Base-by-base conservation (phyloP, 2,329 filamentous ascomycete species). In the Phoma sp. region DNA sequence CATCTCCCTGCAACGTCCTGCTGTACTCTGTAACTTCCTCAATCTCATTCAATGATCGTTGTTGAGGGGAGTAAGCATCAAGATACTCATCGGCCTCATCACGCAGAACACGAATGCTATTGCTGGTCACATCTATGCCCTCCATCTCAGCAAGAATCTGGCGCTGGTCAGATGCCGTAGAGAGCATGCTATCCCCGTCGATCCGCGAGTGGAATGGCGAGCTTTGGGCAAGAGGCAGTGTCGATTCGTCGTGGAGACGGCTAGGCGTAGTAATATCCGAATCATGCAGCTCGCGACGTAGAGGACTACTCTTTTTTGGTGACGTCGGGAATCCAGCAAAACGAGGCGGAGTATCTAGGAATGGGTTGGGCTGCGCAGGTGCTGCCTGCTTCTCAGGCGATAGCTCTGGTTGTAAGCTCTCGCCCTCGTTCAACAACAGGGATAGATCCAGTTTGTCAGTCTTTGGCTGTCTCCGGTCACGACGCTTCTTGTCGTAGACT, bases 1-100 rank as follows among this genome's bases (percentile, higher is more conserved):
- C 54, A 2, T 61, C 52, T 11, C 52, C 56, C 14, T 62, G 58
- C 49, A 56, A 52, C 5, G 58, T 68, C 32, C 59, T 62, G 48
- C 70, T 73, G 9, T 59, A 63, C 42, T 74, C 72, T 1, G 72
- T 74, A n/a, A 73, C 64, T 50, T 74, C 72, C 21, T 66, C 64
- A 21, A 74, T 69, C 26, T 72, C 67, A 18, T 71, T 53, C 10
- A 74, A 52, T 5, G 64, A 67, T 11, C 66, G 69, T 20, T 72
- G 62, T 49, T 71, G 72, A 5, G 63, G 56, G 36, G 69, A 65
- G 43, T 74, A 75, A 1, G 71, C 71, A 7, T 71, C 59, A 2
- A 71, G 65, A 40, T 72, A 72, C 12, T 61, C 69, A 46, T 74
- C 65, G 3, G 70, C 69, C 39, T 75, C 69, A 15, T 66, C 60